These are phyloP conservation scores for Conticribra guillardii DNA, from an alignment of 108 stramenopile species.

Conservation along the genomic window DNA sequence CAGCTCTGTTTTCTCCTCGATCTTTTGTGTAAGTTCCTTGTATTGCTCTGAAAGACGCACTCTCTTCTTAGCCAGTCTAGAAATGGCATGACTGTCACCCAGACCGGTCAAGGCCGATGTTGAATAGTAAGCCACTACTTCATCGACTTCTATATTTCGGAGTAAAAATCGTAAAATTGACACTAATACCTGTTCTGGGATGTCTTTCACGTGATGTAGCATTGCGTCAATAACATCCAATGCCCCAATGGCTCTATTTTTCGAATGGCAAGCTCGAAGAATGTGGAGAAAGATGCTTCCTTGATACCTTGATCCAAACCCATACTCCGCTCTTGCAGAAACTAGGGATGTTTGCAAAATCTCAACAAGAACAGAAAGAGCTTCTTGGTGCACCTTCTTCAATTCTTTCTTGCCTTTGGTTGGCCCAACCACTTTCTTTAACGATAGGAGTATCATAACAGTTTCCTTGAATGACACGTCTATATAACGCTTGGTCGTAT, in stretches of 20 bases:
- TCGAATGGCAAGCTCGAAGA: conserved; percentile 15
- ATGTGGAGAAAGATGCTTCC: conserved; percentile 29
- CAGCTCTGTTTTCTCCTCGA: neutral
- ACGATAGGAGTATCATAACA: conserved; percentile 28
- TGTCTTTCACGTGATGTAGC: conserved; percentile 34
- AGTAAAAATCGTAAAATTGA: conserved; percentile 46
- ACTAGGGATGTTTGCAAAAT: conserved; percentile 28
- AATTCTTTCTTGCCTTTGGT: neutral
- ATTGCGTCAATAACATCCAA: conserved; percentile 43
- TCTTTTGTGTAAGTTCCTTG: conserved; percentile 7
- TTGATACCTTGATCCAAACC: conserved; percentile 16
- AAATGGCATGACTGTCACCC: too few species aligned
- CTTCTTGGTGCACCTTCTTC: conserved; percentile 18
- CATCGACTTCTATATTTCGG: conserved; percentile 29
- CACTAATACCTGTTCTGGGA: conserved; percentile 45
- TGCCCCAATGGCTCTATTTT: conserved; percentile 16
- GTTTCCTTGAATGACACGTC: conserved; percentile 41
- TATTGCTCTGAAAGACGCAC: conserved; percentile 1
- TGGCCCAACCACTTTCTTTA: conserved; percentile 8
- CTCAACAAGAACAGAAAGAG: conserved; percentile 21
- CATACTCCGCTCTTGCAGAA: conserved; percentile 37
- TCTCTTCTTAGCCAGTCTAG: too few species aligned
- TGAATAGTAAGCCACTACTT: conserved; percentile 38
- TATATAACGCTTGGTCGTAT: conserved; percentile 33
- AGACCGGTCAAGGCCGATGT: too few species aligned